Evolutionary conservation across 2,329 filamentous ascomycete species (phyloP), one percentile per base, ranked within the genome.

Genomic region (Penicillium frequentans): DNA sequence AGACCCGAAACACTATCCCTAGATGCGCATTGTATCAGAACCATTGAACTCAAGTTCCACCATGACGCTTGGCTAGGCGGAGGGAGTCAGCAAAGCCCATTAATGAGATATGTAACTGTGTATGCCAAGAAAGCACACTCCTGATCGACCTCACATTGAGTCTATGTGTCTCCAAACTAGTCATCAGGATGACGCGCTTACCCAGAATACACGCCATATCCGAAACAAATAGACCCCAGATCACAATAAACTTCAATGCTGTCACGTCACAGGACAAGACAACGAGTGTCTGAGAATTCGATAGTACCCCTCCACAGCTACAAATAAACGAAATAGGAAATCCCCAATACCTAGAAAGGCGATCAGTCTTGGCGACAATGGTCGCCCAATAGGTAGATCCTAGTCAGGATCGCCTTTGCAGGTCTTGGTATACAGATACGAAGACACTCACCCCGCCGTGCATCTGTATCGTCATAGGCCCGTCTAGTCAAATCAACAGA

Each of bases 341-440:
- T 13, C 9, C 14, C 23, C 5, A 50, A 8, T 31, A 48, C 13
- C n/a, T 5, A 35, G 26, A 35, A 48, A 48, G 19, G 16, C 8
- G 19, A 46, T 24, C 37, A 14, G 11, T 53, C 59, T 61, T 61
- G 59, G 59, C 54, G 29, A 39, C 54, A 55, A 48, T 48, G 21
- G n/a, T 49, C 26, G 19, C 49, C 37, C 42, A 6, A 21, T 33
- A 50, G 23, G 50, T 48, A 33, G 16, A 59, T 56, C 57, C 45
- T 37, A 49, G 49, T 53, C 50, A 50, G n/a, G 59, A 61, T 61
- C 57, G 53, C n/a, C 59, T 50, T 57, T 44, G 57, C 59, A 57
- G 49, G 21, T 37, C 37, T 44, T 43, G 23, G 37, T 29, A 31
- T 52, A 45, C 37, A 31, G 46, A 33, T 33, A 50, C 48, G 48